Evolutionary conservation across 2,329 filamentous ascomycete species (phyloP).

Genomic region (Thermochaetoides dissita): DNA sequence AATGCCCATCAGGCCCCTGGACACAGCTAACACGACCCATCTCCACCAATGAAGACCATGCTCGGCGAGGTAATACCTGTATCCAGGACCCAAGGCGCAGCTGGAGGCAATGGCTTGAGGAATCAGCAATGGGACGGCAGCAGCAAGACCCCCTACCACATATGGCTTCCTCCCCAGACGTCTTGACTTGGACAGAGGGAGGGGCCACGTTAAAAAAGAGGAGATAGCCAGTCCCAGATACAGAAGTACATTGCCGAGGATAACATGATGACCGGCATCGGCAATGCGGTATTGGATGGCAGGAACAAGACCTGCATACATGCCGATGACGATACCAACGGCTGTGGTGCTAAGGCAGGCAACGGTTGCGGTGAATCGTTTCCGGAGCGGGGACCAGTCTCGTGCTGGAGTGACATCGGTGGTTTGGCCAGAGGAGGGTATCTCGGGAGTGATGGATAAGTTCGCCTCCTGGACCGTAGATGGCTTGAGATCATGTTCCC

Average conservation of each 20-base stretch:
- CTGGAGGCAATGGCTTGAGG: conserved; percentile 58
- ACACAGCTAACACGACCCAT: conserved; percentile 42
- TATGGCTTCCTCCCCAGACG: conserved; percentile 68
- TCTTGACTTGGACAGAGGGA: conserved; percentile 35
- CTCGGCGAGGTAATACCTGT: conserved; percentile 29
- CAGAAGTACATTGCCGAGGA: conserved; percentile 60
- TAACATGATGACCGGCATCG: conserved; percentile 51
- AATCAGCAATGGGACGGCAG: conserved; percentile 61
- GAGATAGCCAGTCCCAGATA: conserved; percentile 58
- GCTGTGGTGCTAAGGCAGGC: conserved; percentile 61
- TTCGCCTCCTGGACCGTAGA: too few species aligned
- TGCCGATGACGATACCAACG: conserved; percentile 56
- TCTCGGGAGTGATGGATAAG: too few species aligned
- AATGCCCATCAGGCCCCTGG: conserved; percentile 52
- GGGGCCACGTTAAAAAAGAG: conserved; percentile 58
- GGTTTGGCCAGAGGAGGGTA: neutral
- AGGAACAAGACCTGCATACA: conserved; percentile 68
- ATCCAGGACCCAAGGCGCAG: conserved; percentile 24
- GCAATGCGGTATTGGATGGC: conserved; percentile 65
- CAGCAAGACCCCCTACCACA: conserved; percentile 50
- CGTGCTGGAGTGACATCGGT: conserved; percentile 29
- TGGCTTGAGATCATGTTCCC: too few species aligned
- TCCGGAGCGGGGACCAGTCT: conserved; percentile 55
- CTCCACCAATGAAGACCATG: conserved; percentile 35
- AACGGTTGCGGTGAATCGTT: conserved; percentile 53